Base-by-base conservation (phyloP, 225 moss, liverwort and hornwort species). In the Pleurozium schreberi region DNA sequence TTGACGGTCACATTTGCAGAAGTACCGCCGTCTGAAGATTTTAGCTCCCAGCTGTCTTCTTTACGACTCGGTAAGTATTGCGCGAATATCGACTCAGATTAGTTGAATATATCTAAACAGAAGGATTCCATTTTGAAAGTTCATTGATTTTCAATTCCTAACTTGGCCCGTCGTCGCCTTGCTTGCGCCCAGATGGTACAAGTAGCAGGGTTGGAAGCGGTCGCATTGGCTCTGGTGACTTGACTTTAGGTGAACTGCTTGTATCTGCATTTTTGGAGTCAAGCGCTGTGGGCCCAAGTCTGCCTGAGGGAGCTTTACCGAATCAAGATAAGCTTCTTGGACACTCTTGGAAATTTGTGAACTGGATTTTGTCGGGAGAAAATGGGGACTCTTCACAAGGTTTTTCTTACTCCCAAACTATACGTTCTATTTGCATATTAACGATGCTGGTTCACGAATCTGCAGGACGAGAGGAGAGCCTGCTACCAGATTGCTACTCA, bases 291-390 rank as follows among this genome's bases (percentile, higher is more conserved):
- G 90, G 91, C 40, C 89, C 93, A 83, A 91, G 90, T 45, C 84
- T 92, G 59, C 90, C 92, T 68, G 84, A 88, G 80, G 94, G 95
- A 89, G 92, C 91, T 64, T 61, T 99, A 83, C 97, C 96, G 33
- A 93, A 90, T 86, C 96, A 92, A 78, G 95, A 96, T 85, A 89
- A 84, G 75, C 88, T 97, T 60, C 95, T 95, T 86, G 90, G 92
- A 50, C 85, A 95, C 88, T 93, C 96, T 43, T 91, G 89, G 92
- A 91, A 95, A 38, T 99, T 96, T 87, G 92, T 95, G 53, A 95
- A 94, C 84, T 97, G 99, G 97, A 92, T 99, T 64, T 88, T 97
- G 49, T 89, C 91, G 63, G 99, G 97, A 85, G 97, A 96, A 77
- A 90, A 84, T 87, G 89, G 95, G 45, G 90, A 93, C 73, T 70